A percentile compares a stretch with the other conserved stretches of the same genome.
Conservation (phyloP, 2,329 filamentous ascomycete species). For the Pseudopyricularia javanii region DNA sequence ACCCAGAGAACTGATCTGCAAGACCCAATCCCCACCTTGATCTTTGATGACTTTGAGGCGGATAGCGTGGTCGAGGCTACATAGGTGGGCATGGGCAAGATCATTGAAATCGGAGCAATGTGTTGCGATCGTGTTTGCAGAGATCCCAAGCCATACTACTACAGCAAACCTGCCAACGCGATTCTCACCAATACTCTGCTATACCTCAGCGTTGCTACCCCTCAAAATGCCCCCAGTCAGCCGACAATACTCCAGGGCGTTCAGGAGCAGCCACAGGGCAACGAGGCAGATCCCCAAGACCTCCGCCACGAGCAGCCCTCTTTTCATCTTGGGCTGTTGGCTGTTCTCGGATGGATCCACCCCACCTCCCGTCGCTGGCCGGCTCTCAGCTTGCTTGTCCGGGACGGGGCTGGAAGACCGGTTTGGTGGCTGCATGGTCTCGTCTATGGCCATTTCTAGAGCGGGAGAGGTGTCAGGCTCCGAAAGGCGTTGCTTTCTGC, state of each 20-base stretch:
- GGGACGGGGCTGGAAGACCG: neutral
- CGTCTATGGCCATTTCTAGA: neutral
- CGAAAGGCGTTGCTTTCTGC: neutral
- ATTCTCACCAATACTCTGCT: too few species aligned
- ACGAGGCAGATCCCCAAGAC: neutral
- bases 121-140: too few species aligned
- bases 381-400: neutral
- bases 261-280: neutral
- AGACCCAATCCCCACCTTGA: too few species aligned
- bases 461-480: neutral
- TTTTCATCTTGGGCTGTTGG: neutral
- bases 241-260: too few species aligned
- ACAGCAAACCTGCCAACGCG: too few species aligned
- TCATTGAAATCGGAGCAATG: too few species aligned
- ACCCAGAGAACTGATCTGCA: neutral
- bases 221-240: neutral
- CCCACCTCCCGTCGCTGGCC: neutral
- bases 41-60: too few species aligned
- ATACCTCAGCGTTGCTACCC: neutral
- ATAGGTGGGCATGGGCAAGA: too few species aligned
- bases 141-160: too few species aligned
- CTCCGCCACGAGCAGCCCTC: neutral
- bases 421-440: neutral
- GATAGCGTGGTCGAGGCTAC: too few species aligned
- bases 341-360: neutral